These are phyloP conservation scores for Suillus decipiens DNA, from an alignment of 768 basidiomycete species.

Conservation along the genomic window DNA sequence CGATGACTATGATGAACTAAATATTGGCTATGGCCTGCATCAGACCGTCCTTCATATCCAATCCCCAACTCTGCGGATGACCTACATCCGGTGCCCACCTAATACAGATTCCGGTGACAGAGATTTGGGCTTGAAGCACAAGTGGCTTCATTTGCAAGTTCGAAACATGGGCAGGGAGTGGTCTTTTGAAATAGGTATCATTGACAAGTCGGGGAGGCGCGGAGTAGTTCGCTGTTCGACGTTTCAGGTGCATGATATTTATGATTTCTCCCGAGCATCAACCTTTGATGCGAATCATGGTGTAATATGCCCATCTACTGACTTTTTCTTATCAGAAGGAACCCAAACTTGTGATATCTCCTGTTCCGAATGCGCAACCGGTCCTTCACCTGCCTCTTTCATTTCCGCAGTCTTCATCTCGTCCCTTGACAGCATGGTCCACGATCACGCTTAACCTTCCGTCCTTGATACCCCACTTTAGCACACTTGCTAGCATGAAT, in stretches of 20 bases:
- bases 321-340: conserved; percentile 44
- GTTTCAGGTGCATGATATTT: conserved; percentile 61
- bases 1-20: conserved; percentile 33
- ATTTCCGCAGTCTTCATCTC: conserved; percentile 58
- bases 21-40: conserved; percentile 41
- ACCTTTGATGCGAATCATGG: conserved; percentile 1
- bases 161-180: conserved; percentile 67
- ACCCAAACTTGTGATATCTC: conserved; percentile 45
- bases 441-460: conserved; percentile 65
- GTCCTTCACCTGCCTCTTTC: conserved; percentile 71
- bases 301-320: conserved; percentile 5
- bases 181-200: conserved; percentile 75
- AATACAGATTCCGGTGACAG: conserved; percentile 14
- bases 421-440: conserved; percentile 67
- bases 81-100: conserved; percentile 68
- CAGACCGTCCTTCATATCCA: conserved; percentile 81
- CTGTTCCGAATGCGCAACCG: conserved; percentile 42
- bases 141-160: conserved; percentile 78
- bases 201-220: conserved; percentile 58
- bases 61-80: conserved; percentile 68
- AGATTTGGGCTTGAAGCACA: conserved; percentile 62
- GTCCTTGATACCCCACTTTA: conserved; percentile 60
- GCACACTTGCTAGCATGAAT: conserved; percentile 42
- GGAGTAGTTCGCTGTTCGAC: conserved; percentile 73
- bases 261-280: conserved; percentile 1